A percentile compares a stretch with the other conserved stretches of the same genome.
These are phyloP conservation scores for Solanum chiquidenum DNA, from an alignment of 257 asterid genomes.

Conservation along the genomic window DNA sequence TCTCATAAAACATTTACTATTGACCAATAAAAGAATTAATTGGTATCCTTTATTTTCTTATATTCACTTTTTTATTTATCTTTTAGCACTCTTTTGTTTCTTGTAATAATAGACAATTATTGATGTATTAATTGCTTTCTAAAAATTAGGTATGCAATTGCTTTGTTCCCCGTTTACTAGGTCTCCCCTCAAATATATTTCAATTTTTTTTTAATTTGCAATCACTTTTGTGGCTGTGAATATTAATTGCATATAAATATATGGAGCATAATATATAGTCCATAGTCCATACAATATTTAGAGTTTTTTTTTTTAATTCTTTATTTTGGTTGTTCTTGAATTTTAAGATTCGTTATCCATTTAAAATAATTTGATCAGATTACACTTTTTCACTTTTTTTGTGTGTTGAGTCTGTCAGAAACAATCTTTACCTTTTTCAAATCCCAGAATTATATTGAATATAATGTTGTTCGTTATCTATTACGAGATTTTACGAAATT, in stretches of 20 bases:
- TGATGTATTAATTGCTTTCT: not conserved
- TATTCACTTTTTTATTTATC: not conserved
- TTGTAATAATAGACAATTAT: not conserved
- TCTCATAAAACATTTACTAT: not conserved
- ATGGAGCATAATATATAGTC: not conserved
- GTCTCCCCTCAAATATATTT: not conserved
- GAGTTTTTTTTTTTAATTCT: not conserved
- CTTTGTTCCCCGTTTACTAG: not conserved
- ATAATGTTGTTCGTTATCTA: not conserved
- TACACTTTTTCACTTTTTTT: not conserved
- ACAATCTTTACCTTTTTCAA: not conserved
- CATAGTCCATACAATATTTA: not conserved
- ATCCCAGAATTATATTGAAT: not conserved
- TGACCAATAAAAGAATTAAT: not conserved
- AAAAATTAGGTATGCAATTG: not conserved
- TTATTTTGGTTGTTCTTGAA: not conserved
- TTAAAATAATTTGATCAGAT: not conserved
- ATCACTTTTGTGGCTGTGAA: not conserved
- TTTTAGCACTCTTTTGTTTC: not conserved
- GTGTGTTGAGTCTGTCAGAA: not conserved
- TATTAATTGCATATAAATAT: not conserved
- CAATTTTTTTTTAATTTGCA: not conserved
- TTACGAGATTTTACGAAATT: not conserved
- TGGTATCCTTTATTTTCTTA: not conserved
- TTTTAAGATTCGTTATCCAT: not conserved